Conservation (phyloP, 2,329 filamentous ascomycete genomes). For the Fusarium verticillioides region DNA sequence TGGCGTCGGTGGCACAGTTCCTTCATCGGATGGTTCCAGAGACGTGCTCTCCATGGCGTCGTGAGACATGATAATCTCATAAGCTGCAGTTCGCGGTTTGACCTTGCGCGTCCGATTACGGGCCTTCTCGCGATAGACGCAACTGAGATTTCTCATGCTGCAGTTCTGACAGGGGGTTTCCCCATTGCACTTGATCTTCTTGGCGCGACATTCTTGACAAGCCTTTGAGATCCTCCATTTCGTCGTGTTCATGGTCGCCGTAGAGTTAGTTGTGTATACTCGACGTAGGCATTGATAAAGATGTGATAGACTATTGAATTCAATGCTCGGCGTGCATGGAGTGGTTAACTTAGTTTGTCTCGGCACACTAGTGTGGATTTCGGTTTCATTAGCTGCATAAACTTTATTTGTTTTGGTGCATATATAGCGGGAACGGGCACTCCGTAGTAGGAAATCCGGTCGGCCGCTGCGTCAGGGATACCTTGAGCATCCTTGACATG, state of each 20-base stretch:
- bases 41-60: slow-evolving; percentile 28
- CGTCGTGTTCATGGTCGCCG: slow-evolving; percentile 40
- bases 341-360: slow-evolving; percentile 24
- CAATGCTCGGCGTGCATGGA: slow-evolving; percentile 31
- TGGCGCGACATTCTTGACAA: slow-evolving; percentile 48
- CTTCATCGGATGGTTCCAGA: slow-evolving; percentile 39
- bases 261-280: neutral
- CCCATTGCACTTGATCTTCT: slow-evolving; percentile 50
- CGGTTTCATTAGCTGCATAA: slow-evolving; percentile 37
- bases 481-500: neutral
- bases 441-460: slow-evolving; percentile 5
- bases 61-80: slow-evolving; percentile 38
- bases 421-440: slow-evolving; percentile 4
- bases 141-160: slow-evolving; percentile 40
- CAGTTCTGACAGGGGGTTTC: slow-evolving; percentile 47
- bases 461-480: slow-evolving; percentile 1
- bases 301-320: slow-evolving; percentile 20
- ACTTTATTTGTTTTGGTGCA: slow-evolving; percentile 30
- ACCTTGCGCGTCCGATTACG: slow-evolving; percentile 45
- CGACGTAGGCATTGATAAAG: neutral
- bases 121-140: slow-evolving; percentile 48
- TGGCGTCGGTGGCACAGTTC: slow-evolving; percentile 32
- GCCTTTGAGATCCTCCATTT: slow-evolving; percentile 50
- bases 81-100: slow-evolving; percentile 39
- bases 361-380: slow-evolving; percentile 13